phyloP scores from a whole-genome alignment of 257 asterid species.

The Solanum gandarillasii region DNA sequence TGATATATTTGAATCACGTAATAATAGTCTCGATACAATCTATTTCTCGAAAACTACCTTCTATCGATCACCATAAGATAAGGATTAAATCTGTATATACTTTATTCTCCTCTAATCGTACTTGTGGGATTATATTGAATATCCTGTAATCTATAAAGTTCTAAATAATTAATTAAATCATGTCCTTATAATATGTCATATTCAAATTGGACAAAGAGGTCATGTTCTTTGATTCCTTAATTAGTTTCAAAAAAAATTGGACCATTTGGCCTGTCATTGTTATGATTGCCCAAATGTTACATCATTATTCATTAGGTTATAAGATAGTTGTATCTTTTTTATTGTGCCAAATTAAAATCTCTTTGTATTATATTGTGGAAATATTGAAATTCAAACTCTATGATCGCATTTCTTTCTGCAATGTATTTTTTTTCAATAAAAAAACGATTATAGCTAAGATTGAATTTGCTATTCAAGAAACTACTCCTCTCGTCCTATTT shows the following conservation, averaged over 20 bases:
- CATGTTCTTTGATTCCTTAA: neutral
- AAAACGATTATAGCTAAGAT: neutral
- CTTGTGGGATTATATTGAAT: neutral
- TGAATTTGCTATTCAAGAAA: no score
- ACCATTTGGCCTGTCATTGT: neutral
- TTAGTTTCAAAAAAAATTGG: neutral
- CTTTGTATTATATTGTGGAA: neutral
- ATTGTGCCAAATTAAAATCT: neutral
- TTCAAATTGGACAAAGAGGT: neutral
- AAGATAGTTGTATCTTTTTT: neutral
- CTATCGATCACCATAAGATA: neutral
- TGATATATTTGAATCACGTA: neutral
- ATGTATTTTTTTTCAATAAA: neutral
- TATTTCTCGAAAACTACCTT: neutral
- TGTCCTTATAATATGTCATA: neutral
- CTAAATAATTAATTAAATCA: neutral
- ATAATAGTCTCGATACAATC: neutral
- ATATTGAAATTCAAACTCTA: neutral
- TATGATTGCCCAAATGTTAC: neutral
- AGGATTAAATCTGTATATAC: accelerated
- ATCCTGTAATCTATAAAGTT: neutral
- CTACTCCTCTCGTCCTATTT: accelerated
- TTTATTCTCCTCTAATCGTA: neutral
- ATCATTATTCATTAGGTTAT: neutral
- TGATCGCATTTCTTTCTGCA: neutral